phyloP scores from a whole-genome alignment of 148 eudicot species.

The Diospyros lotus region DNA sequence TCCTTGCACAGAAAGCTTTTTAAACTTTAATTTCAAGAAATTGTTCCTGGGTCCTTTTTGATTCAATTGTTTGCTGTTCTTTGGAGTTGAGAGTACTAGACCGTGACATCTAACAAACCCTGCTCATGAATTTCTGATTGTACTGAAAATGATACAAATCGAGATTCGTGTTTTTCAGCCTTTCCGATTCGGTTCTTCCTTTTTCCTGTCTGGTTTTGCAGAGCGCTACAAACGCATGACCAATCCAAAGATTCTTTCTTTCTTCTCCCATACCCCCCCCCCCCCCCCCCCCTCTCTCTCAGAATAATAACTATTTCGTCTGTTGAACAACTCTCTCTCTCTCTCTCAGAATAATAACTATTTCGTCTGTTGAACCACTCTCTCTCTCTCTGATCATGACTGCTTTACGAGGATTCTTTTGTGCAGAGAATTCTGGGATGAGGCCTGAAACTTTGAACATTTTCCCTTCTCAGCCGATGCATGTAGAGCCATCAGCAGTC shows the following conservation, averaged over 20 bases:
- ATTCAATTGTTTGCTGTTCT: constrained; percentile 14
- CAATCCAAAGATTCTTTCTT: not conserved
- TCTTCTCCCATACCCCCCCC: not conserved
- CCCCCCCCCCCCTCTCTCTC: constrained; percentile 10
- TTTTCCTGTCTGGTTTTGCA: not conserved
- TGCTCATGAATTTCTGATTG: constrained; percentile 20
- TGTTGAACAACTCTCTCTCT: no score
- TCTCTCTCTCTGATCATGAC: not conserved
- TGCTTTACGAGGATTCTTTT: constrained; percentile 1
- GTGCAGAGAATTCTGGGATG: constrained; percentile 69
- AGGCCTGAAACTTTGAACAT: constrained; percentile 91
- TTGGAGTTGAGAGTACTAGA: constrained; percentile 15
- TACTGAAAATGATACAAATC: constrained; percentile 20
- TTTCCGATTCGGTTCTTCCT: constrained; percentile 6
- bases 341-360: no score
- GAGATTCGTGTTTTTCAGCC: constrained; percentile 3
- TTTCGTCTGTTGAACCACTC: no score
- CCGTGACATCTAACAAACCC: constrained; percentile 25
- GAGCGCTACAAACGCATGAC: not conserved
- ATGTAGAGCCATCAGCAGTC: no score
- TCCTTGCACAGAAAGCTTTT: constrained; percentile 6
- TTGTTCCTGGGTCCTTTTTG: not conserved
- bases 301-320: no score
- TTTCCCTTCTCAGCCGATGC: constrained; percentile 58
- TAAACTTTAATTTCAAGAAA: constrained; percentile 10